Evolutionary conservation across 1,284 basidiomycete genomes (phyloP).

Genomic region (Meira miltonrushii): DNA sequence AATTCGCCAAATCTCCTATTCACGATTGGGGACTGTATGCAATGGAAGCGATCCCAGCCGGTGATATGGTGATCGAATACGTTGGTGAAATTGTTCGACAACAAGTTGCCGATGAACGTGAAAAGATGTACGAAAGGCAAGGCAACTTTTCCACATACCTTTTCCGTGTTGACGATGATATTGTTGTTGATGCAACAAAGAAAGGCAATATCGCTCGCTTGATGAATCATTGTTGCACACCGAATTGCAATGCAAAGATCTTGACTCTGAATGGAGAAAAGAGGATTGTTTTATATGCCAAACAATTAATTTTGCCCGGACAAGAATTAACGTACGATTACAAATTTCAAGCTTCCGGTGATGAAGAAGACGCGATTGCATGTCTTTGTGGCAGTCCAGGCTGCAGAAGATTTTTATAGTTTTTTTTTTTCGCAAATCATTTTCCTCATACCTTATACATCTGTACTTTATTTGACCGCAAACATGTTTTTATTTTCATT

Average conservation of each 20-base stretch:
- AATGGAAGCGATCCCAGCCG: conserved; percentile 68
- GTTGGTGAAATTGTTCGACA: conserved; percentile 95
- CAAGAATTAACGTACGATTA: conserved; percentile 53
- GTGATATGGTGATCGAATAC: conserved; percentile 99
- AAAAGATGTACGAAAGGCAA: conserved; percentile 86
- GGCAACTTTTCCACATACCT: conserved; percentile 51
- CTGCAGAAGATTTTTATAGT: conserved; percentile 46
- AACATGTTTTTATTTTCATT: too few relatives aligned
- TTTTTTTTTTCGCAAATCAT: not conserved
- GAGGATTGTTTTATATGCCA: conserved; percentile 96
- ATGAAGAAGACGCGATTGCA: conserved; percentile 52
- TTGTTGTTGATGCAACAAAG: conserved; percentile 88
- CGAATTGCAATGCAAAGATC: conserved; percentile 96
- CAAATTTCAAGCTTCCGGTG: conserved; percentile 49
- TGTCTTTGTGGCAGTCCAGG: conserved; percentile 55
- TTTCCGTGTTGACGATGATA: conserved; percentile 55
- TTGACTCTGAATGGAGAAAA: conserved; percentile 97
- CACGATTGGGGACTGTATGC: conserved; percentile 85
- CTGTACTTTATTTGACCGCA: too few relatives aligned
- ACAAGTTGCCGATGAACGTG: conserved; percentile 90
- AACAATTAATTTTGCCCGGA: conserved; percentile 79
- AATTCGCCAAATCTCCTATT: conserved; percentile 90
- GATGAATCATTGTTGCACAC: conserved; percentile 79
- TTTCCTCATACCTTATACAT: too few relatives aligned
- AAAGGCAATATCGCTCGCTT: conserved; percentile 77